A percentile compares a stretch with the other conserved stretches of the same genome.
Conservation (phyloP, 2,329 filamentous ascomycete species). For the Gyromitra esculenta region DNA sequence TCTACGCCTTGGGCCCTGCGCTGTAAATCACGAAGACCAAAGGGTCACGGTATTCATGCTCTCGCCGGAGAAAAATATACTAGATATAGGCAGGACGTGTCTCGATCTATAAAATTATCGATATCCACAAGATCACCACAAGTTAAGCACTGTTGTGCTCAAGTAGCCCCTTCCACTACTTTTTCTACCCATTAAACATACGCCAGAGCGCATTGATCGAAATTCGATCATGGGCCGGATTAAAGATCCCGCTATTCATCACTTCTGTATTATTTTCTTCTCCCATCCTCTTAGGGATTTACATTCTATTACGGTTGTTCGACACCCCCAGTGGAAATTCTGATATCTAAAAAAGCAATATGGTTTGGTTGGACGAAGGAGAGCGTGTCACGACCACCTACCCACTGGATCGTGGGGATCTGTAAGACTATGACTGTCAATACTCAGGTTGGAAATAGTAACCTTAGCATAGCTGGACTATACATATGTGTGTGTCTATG, state of each 20-base stretch:
- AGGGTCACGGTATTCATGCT: slow-evolving; percentile 13
- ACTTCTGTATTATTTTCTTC: slow-evolving; percentile 3
- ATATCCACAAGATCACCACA: slow-evolving; percentile 21
- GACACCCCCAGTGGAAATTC: slow-evolving; percentile 15
- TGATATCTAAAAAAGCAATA: slow-evolving; percentile 42
- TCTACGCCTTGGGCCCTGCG: slow-evolving; percentile 8
- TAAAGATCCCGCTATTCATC: slow-evolving; percentile 9
- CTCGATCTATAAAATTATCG: slow-evolving; percentile 26
- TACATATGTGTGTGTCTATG: slow-evolving; percentile 40
- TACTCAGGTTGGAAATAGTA: slow-evolving; percentile 34
- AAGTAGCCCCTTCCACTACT: slow-evolving; percentile 28
- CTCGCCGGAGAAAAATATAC: slow-evolving; percentile 16
- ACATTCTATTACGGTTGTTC: slow-evolving; percentile 8
- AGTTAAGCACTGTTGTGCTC: slow-evolving; percentile 11
- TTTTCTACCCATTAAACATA: slow-evolving; percentile 12
- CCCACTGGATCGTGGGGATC: slow-evolving; percentile 39
- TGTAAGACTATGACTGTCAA: slow-evolving; percentile 39
- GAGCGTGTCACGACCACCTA: slow-evolving; percentile 33
- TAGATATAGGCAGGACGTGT: slow-evolving; percentile 9
- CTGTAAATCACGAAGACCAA: neutral
- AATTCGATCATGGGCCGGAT: slow-evolving; percentile 12
- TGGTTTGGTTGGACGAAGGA: slow-evolving; percentile 11
- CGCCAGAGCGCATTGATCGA: slow-evolving; percentile 6
- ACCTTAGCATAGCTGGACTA: slow-evolving; percentile 27
- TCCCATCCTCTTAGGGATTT: neutral